phyloP scores from a whole-genome alignment of 208 protist genomes.

The Leptomonas seymouri region DNA sequence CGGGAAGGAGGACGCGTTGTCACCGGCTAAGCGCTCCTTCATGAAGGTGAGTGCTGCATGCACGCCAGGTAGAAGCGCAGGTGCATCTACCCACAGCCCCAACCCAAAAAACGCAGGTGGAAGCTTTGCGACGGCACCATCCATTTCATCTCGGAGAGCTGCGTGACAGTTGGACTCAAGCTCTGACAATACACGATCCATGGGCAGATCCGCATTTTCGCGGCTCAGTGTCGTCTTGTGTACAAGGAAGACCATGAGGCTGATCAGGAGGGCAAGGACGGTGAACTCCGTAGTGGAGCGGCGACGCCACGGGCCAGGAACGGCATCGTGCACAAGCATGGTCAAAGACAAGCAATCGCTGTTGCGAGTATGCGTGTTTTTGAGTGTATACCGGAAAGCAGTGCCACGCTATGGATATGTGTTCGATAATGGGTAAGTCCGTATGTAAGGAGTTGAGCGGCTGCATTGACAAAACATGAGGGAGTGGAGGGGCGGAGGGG shows the following conservation, averaged over 20 bases:
- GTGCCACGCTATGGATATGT: not conserved
- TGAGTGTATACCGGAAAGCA: no score
- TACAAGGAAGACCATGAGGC: slow-evolving; percentile 38
- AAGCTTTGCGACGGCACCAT: slow-evolving; percentile 1
- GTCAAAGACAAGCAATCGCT: not conserved
- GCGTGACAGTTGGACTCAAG: slow-evolving; percentile 27
- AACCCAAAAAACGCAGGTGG: slow-evolving; percentile 56
- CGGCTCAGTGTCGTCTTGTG: slow-evolving; percentile 51
- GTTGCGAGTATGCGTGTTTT: no score
- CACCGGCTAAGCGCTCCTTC: slow-evolving; percentile 36
- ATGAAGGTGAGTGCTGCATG: slow-evolving; percentile 55
- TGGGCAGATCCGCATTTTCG: slow-evolving; percentile 47
- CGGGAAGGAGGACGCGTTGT: not conserved
- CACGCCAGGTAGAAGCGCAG: slow-evolving; percentile 42
- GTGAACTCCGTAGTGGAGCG: slow-evolving; percentile 25
- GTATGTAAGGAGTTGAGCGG: not conserved
- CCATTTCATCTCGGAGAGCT: not conserved
- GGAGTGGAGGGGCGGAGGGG: no score
- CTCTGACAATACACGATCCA: slow-evolving; percentile 38
- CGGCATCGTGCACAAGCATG: not conserved
- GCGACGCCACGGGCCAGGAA: slow-evolving; percentile 23
- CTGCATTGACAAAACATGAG: no score
- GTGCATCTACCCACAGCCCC: slow-evolving; percentile 67
- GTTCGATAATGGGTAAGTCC: not conserved
- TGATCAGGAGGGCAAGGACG: slow-evolving; percentile 24